Evolutionary conservation across 2,329 filamentous ascomycete genomes (phyloP).

Genomic region (Lecanicillium sp.): DNA sequence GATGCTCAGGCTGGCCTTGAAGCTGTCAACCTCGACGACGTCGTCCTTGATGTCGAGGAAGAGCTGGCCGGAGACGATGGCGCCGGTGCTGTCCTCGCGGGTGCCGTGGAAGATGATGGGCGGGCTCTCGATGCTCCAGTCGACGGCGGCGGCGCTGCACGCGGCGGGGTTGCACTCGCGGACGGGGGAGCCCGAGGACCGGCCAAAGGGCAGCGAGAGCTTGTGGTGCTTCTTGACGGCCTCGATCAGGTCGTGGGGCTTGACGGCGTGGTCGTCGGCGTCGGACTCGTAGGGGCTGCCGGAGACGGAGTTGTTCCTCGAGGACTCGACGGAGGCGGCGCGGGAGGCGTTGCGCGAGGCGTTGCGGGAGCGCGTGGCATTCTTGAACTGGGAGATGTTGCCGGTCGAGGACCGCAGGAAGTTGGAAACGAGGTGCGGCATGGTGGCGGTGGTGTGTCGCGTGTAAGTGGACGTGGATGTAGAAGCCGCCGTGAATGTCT

Average conservation of each 20-base stretch:
- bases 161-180: conserved; percentile 20
- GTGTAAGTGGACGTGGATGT: conserved; percentile 3
- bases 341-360: conserved; percentile 14
- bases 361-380: conserved; percentile 23
- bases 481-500: neutral
- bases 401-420: conserved; percentile 54
- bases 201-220: conserved; percentile 34
- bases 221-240: conserved; percentile 37
- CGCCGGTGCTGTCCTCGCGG: conserved; percentile 70
- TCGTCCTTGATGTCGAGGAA: conserved; percentile 66
- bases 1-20: conserved; percentile 66
- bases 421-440: conserved; percentile 53
- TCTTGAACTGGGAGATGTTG: conserved; percentile 46
- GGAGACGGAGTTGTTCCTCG: conserved; percentile 23
- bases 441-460: conserved; percentile 25
- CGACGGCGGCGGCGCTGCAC: conserved; percentile 34
- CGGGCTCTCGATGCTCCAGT: conserved; percentile 72
- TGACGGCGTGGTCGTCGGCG: conserved; percentile 31
- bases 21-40: conserved; percentile 59
- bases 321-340: conserved; percentile 13
- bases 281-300: conserved; percentile 31
- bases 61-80: conserved; percentile 78
- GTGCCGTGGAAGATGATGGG: conserved; percentile 79
- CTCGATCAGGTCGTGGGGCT: conserved; percentile 34
- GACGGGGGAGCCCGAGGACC: conserved; percentile 15